Evolutionary conservation across 164 flowering plant species (phyloP).

Genomic region (Litsea cubeba): DNA sequence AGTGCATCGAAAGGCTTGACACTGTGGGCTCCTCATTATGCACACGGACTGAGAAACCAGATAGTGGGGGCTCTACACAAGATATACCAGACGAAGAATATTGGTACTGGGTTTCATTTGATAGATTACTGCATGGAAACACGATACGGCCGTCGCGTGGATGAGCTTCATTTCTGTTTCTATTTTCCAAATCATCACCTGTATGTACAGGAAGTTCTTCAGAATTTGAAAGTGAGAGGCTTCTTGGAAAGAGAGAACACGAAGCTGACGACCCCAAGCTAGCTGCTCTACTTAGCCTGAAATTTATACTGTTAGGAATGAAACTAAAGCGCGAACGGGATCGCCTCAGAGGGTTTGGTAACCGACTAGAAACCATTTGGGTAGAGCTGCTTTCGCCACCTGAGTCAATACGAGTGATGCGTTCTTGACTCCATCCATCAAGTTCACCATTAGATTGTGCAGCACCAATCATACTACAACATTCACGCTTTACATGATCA

Average conservation of each 20-base stretch:
- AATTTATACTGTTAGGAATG: slow-evolving; percentile 61
- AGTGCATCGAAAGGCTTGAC: neutral
- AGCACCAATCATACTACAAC: slow-evolving; percentile 30
- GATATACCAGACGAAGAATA: slow-evolving; percentile 22
- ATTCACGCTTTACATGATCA: slow-evolving; percentile 25
- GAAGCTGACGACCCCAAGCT: slow-evolving; percentile 69
- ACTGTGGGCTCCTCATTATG: slow-evolving; percentile 10
- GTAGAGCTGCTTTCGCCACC: slow-evolving; percentile 44
- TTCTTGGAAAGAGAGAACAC: slow-evolving; percentile 43
- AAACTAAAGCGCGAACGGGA: slow-evolving; percentile 65
- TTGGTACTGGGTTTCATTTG: slow-evolving; percentile 20
- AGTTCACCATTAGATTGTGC: slow-evolving; percentile 30
- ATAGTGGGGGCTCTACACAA: slow-evolving; percentile 11
- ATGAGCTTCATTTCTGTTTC: slow-evolving; percentile 25
- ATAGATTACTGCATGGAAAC: slow-evolving; percentile 22
- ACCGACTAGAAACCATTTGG: slow-evolving; percentile 27
- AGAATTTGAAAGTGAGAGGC: slow-evolving; percentile 29
- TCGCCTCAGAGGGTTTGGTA: slow-evolving; percentile 40
- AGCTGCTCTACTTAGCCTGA: slow-evolving; percentile 60
- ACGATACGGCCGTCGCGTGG: slow-evolving; percentile 26
- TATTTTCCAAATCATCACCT: slow-evolving; percentile 15
- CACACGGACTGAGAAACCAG: slow-evolving; percentile 20
- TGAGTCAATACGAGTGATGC: slow-evolving; percentile 18
- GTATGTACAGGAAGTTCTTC: slow-evolving; percentile 28
- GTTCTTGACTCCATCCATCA: slow-evolving; percentile 43